These are phyloP conservation scores for Eucalyptus melliodora DNA, from an alignment of 345 rosid species.

Conservation along the genomic window DNA sequence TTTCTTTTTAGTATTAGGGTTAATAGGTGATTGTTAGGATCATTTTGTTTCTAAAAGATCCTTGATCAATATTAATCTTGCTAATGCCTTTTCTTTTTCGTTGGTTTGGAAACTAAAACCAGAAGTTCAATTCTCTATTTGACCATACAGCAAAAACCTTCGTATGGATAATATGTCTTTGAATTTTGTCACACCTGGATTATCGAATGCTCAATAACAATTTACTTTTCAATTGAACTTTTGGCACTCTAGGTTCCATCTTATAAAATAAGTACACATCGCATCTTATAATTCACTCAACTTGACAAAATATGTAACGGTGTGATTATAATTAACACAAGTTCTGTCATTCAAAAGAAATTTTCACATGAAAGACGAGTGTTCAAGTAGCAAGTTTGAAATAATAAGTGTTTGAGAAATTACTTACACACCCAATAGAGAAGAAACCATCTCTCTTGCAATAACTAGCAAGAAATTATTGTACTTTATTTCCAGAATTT, in stretches of 20 bases:
- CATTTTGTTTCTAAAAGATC: background rate
- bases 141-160: background rate
- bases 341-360: background rate
- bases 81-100: background rate
- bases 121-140: background rate
- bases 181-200: background rate
- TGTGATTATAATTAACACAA: background rate
- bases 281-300: background rate
- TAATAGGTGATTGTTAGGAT: background rate
- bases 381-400: background rate
- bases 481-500: background rate
- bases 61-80: background rate
- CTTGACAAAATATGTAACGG: background rate
- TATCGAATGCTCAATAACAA: background rate
- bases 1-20: background rate
- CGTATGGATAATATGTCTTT: background rate
- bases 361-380: background rate
- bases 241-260: background rate
- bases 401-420: background rate
- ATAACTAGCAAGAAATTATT: background rate
- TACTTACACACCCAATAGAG: background rate
- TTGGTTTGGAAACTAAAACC: accelerated
- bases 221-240: background rate
- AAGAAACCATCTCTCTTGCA: background rate
- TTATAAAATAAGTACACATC: background rate